phyloP scores from a whole-genome alignment of 805 yeast genomes.

The Candida nanaspora region DNA sequence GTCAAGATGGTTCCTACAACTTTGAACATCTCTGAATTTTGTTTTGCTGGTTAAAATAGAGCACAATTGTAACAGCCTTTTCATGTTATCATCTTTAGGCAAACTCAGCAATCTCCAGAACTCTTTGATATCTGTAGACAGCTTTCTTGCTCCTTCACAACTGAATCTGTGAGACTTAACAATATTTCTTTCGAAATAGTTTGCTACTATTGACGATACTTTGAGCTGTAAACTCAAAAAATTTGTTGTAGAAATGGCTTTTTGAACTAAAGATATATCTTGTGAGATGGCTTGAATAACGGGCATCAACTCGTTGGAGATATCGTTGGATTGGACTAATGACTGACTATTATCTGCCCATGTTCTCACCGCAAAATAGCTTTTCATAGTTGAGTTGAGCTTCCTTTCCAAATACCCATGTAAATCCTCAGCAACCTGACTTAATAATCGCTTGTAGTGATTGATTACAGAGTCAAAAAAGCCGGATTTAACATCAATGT shows the following conservation, averaged over 20 bases:
- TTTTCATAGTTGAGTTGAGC: constrained; percentile 28
- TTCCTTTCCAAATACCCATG: constrained; percentile 27
- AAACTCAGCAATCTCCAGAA: constrained; percentile 22
- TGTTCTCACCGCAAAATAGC: constrained; percentile 23
- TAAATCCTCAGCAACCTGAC: constrained; percentile 22
- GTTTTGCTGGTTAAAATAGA: neutral
- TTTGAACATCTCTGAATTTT: neutral
- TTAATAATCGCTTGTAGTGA: constrained; percentile 28
- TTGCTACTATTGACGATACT: constrained; percentile 23
- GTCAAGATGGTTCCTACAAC: neutral
- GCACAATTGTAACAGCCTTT: neutral
- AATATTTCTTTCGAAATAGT: constrained; percentile 30
- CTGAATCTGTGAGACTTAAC: constrained; percentile 31
- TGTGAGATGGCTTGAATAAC: constrained; percentile 19
- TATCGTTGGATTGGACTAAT: constrained; percentile 4
- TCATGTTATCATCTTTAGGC: constrained; percentile 10
- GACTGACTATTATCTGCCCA: constrained; percentile 17
- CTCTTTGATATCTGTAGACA: constrained; percentile 23
- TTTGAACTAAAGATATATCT: constrained; percentile 23
- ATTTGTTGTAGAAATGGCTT: constrained; percentile 25
- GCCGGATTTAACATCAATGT: constrained; percentile 23
- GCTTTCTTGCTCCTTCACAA: constrained; percentile 25
- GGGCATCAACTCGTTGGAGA: constrained; percentile 16
- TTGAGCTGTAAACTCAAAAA: constrained; percentile 16
- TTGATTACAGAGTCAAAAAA: constrained; percentile 36